These are phyloP conservation scores for Arthromyces matolae DNA, from an alignment of 768 basidiomycete genomes.

Conservation along the genomic window DNA sequence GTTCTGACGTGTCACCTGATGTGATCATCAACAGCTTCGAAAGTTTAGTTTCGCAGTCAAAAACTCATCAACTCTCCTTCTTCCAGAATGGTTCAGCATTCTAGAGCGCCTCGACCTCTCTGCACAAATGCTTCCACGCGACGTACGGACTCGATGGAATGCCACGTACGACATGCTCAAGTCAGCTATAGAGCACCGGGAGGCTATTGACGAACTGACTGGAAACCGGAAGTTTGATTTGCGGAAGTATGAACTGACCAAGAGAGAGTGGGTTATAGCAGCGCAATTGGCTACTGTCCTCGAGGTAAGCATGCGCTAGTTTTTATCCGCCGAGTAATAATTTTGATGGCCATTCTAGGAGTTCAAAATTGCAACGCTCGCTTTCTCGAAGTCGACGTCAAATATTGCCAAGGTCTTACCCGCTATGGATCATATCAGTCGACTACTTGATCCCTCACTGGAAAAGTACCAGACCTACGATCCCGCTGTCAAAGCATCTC, in stretches of 20 bases:
- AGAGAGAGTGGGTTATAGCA: slow-evolving; percentile 25
- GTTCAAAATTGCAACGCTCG: slow-evolving; percentile 28
- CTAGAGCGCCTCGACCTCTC: slow-evolving; percentile 8
- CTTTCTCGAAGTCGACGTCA: slow-evolving; percentile 25
- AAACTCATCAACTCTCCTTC: slow-evolving; percentile 8
- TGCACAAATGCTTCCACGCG: slow-evolving; percentile 20
- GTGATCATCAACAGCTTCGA: background rate
- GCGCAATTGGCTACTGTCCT: slow-evolving; percentile 23
- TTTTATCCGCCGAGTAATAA: too few relatives aligned
- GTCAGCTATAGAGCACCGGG: slow-evolving; percentile 22
- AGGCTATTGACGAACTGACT: slow-evolving; percentile 23
- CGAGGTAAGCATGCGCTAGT: slow-evolving; percentile 18
- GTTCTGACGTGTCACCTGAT: background rate
- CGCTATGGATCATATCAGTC: slow-evolving; percentile 34
- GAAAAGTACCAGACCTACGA: background rate
- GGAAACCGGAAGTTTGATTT: slow-evolving; percentile 13
- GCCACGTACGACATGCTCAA: slow-evolving; percentile 29
- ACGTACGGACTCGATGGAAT: slow-evolving; percentile 32
- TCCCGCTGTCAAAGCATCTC: slow-evolving; percentile 16
- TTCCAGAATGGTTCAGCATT: slow-evolving; percentile 6
- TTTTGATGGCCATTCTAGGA: slow-evolving; percentile 17
- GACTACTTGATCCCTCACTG: slow-evolving; percentile 15
- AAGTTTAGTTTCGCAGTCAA: slow-evolving; percentile 8
- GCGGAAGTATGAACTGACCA: slow-evolving; percentile 14
- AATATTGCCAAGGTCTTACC: slow-evolving; percentile 31